Evolutionary conservation across 352 stramenopile genomes (phyloP), one percentile per base, ranked within the genome.

Genomic region (Ochromonadaceae sp.): DNA sequence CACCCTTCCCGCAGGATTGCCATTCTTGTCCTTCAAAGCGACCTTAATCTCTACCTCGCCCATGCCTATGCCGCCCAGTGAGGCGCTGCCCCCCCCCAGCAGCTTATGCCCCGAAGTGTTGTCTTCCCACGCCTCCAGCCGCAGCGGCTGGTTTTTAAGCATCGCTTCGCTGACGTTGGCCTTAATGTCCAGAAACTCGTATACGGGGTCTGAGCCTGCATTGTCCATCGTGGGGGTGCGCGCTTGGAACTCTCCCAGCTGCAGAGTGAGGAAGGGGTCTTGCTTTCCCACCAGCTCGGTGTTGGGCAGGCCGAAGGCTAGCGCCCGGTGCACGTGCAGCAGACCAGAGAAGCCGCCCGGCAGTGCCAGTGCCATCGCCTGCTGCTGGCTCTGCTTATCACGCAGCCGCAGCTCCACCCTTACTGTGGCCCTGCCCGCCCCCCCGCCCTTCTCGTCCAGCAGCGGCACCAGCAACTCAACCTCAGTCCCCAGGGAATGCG

Each of bases 231-330:
- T 63, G 17, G 38, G 10, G 1, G 55, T 63, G 10, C 3, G 36
- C 20, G 39, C 38, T 12, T 5, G 35, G 39, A 39, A 63, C 26
- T 14, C 34, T 3, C 35, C 55, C 14, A 63, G 9, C 34, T 39
- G 22, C 34, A 50, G 25, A 25, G 28, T 39, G 4, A 9, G 15
- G 22, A 31, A 63, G 2, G 55, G 55, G 26, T 63, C 55, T 35
- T 63, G 55, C 22, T 63, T 63, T 34, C 38, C 40, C 9, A 61
- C 5, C 4, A 55, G 20, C 30, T 61, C 52, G 25, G 34, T 43
- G 36, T 61, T 61, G 14, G 34, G 30, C 2, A 61, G 52, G 32
- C n/a, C n/a, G n/a, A n/a, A n/a, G n/a, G n/a, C n/a, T n/a, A n/a
- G n/a, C n/a, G n/a, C n/a, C n/a, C n/a, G n/a, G n/a, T n/a, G n/a